Base-by-base conservation (phyloP, 2,329 filamentous ascomycete genomes). In the Pezicula radicicola region DNA sequence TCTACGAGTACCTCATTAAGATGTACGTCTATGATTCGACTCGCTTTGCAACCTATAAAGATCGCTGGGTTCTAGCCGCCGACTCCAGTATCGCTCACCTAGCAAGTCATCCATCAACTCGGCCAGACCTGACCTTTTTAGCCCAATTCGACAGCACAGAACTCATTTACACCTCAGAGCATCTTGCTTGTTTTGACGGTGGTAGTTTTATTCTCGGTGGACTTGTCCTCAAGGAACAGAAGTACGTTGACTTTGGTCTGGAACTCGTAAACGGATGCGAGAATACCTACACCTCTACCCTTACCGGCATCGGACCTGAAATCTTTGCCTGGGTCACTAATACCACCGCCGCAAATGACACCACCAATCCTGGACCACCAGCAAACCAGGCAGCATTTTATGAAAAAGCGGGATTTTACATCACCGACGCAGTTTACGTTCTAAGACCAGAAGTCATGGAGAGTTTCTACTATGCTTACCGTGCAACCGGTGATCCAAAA, bases 1-100 rank as follows among this genome's bases (percentile, higher is more conserved):
- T 87, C 71, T 96, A 95, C 71, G 90, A 95, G 70, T 95, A 95
- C 63, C 79, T 96, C 30, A 86, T 96, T 68, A 96, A 96, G 75
- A 93, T 94, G 88, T 95, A 85, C 62, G 70, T 93, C 50, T 95
- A 95, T 67, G 87, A 93, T 64, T 76, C 82, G 0, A 60, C 67
- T 6, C 77, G 82, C 3, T 95, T 88, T 62, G 69, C 63, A 2
- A 55, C 68, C 3, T 91, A 93, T 71, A 83, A 78, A 61, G 85
- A 92, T 56, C 82, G 83, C 45, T 96, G 90, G 90, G 72, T 89
- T 40, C 65, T 76, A 1, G 90, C 90, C 2, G 88, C 85, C 48
- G 85, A 95, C 60, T 91, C 87, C 6, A 85, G 84, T 6, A 93
- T 94, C 45, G 67, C 78, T 53, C 76, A 91, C 61, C 77, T 96